Evolutionary conservation across 805 yeast species (phyloP).

Genomic region (Starmerella cellae): DNA sequence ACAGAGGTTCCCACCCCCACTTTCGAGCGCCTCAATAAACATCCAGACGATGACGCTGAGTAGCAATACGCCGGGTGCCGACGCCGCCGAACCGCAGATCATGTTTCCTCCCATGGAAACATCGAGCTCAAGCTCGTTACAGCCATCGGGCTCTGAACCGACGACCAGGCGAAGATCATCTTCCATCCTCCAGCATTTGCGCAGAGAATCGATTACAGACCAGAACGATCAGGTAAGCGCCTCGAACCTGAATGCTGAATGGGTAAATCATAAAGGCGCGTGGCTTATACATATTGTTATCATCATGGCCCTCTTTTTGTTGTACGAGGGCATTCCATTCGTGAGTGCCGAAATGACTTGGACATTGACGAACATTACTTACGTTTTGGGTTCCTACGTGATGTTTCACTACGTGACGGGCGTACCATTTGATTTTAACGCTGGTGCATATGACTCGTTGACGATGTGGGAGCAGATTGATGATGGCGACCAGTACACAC

Average conservation of each 20-base stretch:
- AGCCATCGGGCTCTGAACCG: conserved; percentile 3
- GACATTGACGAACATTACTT: conserved; percentile 85
- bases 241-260: conserved; percentile 83
- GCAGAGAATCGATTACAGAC: conserved; percentile 84
- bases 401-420: conserved; percentile 97
- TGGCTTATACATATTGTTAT: conserved; percentile 88
- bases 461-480: conserved; percentile 99
- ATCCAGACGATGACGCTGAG: not conserved
- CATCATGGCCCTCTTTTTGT: conserved; percentile 56
- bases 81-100: conserved; percentile 6
- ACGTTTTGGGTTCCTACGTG: conserved; percentile 79
- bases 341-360: conserved; percentile 73
- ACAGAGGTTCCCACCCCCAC: too few species aligned
- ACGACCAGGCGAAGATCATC: conserved; percentile 60
- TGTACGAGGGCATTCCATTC: conserved; percentile 71
- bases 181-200: conserved; percentile 78
- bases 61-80: not conserved
- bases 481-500: conserved; percentile 93
- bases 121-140: not conserved
- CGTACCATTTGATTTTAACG: conserved; percentile 87
- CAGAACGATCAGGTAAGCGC: conserved; percentile 79
- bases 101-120: conserved; percentile 8
- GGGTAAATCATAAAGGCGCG: conserved; percentile 92
- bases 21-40: too few species aligned
- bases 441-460: conserved; percentile 88